phyloP scores from a whole-genome alignment of 73 alveolate species.

The Tetrahymena borealis region DNA sequence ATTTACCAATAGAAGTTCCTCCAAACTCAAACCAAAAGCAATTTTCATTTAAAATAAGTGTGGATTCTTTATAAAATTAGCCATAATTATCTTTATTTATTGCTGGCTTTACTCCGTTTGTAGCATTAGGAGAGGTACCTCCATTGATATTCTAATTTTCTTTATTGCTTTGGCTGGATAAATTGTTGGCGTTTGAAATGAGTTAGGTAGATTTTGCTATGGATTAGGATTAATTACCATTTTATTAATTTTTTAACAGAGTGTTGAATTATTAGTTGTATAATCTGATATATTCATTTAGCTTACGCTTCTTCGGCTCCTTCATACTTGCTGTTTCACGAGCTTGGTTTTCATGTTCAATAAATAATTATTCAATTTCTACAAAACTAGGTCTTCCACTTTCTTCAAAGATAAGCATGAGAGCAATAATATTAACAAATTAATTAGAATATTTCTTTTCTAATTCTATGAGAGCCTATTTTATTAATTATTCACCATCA shows the following conservation, averaged over 20 bases:
- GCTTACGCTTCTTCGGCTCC: conserved; percentile 7
- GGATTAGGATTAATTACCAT: conserved; percentile 4
- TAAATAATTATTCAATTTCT: conserved; percentile 69
- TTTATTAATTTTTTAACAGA: not conserved
- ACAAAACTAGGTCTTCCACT: conserved; percentile 87
- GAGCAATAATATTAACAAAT: conserved; percentile 59
- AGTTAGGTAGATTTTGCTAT: not conserved
- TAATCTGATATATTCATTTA: conserved; percentile 20
- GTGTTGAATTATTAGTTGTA: conserved; percentile 24
- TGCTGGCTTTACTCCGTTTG: conserved; percentile 18
- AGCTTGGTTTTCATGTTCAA: conserved; percentile 55
- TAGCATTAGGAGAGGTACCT: conserved; percentile 28
- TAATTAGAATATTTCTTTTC: conserved; percentile 53
- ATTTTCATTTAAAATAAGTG: conserved; percentile 30
- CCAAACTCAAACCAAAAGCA: conserved; percentile 93
- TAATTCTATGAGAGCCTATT: conserved; percentile 62
- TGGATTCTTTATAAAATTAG: conserved; percentile 45
- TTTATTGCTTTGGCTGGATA: not conserved
- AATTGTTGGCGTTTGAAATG: conserved; percentile 6
- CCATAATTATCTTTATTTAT: conserved; percentile 35
- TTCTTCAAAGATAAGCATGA: conserved; percentile 88
- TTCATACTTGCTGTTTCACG: conserved; percentile 14
- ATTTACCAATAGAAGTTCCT: conserved; percentile 78
- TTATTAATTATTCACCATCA: conserved; percentile 84
- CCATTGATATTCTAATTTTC: conserved; percentile 19